phyloP scores from a whole-genome alignment of 208 protist species.

The Trypanosoma platydactyli region DNA sequence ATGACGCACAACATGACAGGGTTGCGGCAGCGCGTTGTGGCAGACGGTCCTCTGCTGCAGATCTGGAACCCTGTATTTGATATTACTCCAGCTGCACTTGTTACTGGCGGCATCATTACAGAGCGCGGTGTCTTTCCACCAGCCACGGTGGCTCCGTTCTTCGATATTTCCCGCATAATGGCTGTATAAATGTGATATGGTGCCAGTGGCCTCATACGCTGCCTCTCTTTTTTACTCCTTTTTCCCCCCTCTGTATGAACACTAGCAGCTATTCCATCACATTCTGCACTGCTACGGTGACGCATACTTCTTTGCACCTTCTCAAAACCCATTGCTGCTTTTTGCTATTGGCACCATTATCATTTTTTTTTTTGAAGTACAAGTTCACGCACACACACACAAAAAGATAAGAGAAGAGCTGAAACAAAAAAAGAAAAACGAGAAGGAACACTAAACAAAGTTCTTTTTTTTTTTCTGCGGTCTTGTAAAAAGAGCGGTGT shows the following conservation, averaged over 20 bases:
- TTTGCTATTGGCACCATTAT: neutral
- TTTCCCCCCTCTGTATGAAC: too few species aligned
- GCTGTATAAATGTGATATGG: too few species aligned
- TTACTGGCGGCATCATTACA: slow-evolving; percentile 94
- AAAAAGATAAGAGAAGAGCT: slow-evolving; percentile 3
- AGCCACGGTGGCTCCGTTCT: slow-evolving; percentile 40
- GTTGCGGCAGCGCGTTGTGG: slow-evolving; percentile 83
- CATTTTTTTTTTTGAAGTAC: slow-evolving; percentile 19
- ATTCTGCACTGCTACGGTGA: too few species aligned
- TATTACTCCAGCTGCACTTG: slow-evolving; percentile 93
- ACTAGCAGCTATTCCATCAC: too few species aligned
- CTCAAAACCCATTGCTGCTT: too few species aligned
- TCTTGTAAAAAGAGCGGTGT: neutral
- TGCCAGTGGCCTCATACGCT: too few species aligned
- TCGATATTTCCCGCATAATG: slow-evolving; percentile 50
- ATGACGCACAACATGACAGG: slow-evolving; percentile 82
- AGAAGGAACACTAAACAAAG: too few species aligned
- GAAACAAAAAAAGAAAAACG: too few species aligned
- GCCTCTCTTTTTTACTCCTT: too few species aligned
- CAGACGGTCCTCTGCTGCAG: slow-evolving; percentile 67
- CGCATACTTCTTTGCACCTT: too few species aligned
- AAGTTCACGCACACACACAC: slow-evolving; percentile 4
- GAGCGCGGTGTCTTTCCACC: slow-evolving; percentile 86
- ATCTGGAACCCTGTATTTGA: slow-evolving; percentile 98
- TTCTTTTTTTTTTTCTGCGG: slow-evolving; percentile 19